phyloP scores from a whole-genome alignment of 805 yeast species.

The Saturnispora mendoncae region DNA sequence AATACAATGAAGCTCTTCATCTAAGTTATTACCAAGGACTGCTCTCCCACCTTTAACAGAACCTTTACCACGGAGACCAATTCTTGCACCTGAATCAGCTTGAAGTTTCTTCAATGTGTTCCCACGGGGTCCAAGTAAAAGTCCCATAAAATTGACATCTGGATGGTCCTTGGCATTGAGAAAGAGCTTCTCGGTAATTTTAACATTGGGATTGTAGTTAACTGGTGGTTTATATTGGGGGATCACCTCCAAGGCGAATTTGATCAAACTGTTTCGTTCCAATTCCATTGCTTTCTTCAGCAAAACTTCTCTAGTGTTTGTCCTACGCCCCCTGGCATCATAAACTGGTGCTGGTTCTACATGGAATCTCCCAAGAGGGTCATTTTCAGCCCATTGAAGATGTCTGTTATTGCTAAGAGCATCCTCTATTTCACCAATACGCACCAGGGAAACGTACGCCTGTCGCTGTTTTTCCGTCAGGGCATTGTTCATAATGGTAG shows the following conservation, averaged over 20 bases:
- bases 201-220: constrained; percentile 50
- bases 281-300: constrained; percentile 54
- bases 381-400: neutral
- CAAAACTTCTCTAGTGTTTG: constrained; percentile 72
- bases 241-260: constrained; percentile 57
- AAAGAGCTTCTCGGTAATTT: constrained; percentile 70
- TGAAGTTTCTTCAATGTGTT: constrained; percentile 76
- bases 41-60: constrained; percentile 78
- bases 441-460: constrained; percentile 55
- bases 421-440: constrained; percentile 74
- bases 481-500: constrained; percentile 20
- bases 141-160: constrained; percentile 86
- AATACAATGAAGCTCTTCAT: constrained; percentile 84
- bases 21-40: constrained; percentile 39
- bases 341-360: constrained; percentile 83
- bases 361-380: constrained; percentile 29
- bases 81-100: constrained; percentile 76
- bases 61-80: constrained; percentile 91
- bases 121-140: constrained; percentile 91
- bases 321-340: constrained; percentile 73
- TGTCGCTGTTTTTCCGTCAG: constrained; percentile 73
- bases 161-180: constrained; percentile 85
- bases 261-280: constrained; percentile 76
- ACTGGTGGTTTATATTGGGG: constrained; percentile 76
- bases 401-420: constrained; percentile 37